Evolutionary conservation across 805 yeast species (phyloP).

Genomic region (Maudiozyma bulderi): DNA sequence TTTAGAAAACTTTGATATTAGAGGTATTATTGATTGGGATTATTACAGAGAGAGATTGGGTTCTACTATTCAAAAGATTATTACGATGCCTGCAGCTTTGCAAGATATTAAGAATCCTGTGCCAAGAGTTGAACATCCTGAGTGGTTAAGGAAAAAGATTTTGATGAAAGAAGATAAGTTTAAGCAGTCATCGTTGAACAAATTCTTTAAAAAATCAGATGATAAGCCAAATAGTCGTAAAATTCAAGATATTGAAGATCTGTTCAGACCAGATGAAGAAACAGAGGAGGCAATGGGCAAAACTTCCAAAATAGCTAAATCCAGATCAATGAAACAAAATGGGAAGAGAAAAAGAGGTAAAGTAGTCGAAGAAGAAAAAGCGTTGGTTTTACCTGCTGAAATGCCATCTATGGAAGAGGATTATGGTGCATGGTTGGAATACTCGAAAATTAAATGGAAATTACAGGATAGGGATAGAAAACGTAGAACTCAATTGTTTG

Average conservation of each 20-base stretch:
- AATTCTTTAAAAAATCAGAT: constrained; percentile 44
- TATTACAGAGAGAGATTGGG: constrained; percentile 86
- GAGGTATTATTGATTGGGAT: constrained; percentile 85
- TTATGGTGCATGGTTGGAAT: constrained; percentile 56
- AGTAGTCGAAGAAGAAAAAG: constrained; percentile 35
- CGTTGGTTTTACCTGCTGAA: constrained; percentile 33
- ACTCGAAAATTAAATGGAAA: constrained; percentile 84
- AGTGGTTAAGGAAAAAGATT: constrained; percentile 71
- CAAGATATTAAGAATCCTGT: constrained; percentile 86
- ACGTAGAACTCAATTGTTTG: constrained; percentile 72
- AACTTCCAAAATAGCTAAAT: constrained; percentile 28
- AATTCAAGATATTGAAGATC: constrained; percentile 68
- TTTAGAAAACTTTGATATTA: constrained; percentile 72
- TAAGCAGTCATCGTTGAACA: constrained; percentile 58
- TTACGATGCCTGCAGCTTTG: constrained; percentile 94
- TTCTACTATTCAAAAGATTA: constrained; percentile 87
- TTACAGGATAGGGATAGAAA: constrained; percentile 61
- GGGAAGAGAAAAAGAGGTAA: constrained; percentile 27
- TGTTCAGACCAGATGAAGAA: constrained; percentile 30
- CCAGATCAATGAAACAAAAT: constrained; percentile 27
- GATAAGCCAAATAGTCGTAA: constrained; percentile 32
- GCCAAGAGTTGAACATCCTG: constrained; percentile 89
- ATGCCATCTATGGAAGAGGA: constrained; percentile 57
- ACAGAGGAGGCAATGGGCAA: constrained; percentile 14
- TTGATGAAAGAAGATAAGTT: constrained; percentile 50